Evolutionary conservation across 208 protist genomes (phyloP).

Genomic region (Porcisia deanei): DNA sequence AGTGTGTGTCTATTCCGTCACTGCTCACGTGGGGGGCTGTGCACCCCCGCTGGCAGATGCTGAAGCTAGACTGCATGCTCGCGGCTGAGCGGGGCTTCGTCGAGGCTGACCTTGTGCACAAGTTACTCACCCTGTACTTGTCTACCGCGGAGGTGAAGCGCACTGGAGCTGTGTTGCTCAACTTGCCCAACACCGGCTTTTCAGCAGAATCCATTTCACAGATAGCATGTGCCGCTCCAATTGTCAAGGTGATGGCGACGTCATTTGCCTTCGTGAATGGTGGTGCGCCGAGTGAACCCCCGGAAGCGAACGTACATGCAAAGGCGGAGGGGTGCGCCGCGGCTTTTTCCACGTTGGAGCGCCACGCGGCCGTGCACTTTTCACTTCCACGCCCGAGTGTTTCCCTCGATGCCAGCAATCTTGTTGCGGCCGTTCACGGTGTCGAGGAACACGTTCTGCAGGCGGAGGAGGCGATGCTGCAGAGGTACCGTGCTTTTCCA

Average conservation of each 20-base stretch:
- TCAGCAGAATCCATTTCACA: constrained; percentile 33
- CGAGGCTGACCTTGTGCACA: constrained; percentile 44
- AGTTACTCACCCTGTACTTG: constrained; percentile 58
- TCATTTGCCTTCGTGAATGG: constrained; percentile 4
- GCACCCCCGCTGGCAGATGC: constrained; percentile 47
- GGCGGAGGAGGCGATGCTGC: constrained; percentile 40
- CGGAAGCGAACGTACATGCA: neutral
- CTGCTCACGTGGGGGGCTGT: constrained; percentile 81
- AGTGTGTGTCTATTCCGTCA: constrained; percentile 68
- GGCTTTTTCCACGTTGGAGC: constrained; percentile 2
- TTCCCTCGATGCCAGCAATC: constrained; percentile 48
- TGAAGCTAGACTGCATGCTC: constrained; percentile 51
- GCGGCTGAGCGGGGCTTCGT: constrained; percentile 37
- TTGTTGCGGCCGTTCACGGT: constrained; percentile 51
- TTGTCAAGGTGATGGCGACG: constrained; percentile 37
- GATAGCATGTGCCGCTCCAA: constrained; percentile 15
- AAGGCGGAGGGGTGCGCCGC: neutral
- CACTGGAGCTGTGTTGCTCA: constrained; percentile 75
- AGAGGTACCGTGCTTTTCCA: constrained; percentile 53
- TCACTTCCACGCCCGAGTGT: constrained; percentile 32
- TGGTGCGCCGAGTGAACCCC: neutral
- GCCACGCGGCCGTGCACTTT: constrained; percentile 28
- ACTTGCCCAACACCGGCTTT: constrained; percentile 50
- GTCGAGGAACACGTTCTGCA: constrained; percentile 47
- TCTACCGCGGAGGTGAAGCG: constrained; percentile 59